Percentiles rank a stretch among this genome's conserved stretches.
Evolutionary conservation across 1,139 yeast species (phyloP).

Genomic region (Pichia inconspicua): DNA sequence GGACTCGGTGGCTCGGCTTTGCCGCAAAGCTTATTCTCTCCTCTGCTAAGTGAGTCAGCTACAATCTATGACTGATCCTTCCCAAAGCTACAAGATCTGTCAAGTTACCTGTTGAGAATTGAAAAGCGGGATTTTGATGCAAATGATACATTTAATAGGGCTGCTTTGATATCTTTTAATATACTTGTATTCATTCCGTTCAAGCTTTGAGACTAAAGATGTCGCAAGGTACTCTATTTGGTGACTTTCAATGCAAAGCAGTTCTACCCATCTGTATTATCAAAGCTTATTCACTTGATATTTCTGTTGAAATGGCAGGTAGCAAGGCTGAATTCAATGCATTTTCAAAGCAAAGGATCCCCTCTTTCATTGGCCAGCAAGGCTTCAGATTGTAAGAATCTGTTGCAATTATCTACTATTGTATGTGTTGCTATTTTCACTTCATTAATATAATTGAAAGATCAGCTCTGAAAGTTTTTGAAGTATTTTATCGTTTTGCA

Average conservation of each 20-base stretch:
- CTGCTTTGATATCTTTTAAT: no score
- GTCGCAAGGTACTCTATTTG: constrained; percentile 65
- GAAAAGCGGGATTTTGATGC: no score
- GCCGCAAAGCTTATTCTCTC: no score
- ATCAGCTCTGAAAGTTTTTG: no score
- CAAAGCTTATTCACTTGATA: constrained; percentile 65
- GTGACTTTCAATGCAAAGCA: constrained; percentile 41
- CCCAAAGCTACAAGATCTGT: no score
- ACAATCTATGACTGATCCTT: no score
- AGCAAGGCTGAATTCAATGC: constrained; percentile 39
- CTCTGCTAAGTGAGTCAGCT: no score
- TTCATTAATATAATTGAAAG: background rate
- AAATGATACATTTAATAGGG: no score
- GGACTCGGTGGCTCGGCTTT: no score
- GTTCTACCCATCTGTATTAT: constrained; percentile 56
- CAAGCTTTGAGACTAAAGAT: constrained; percentile 26
- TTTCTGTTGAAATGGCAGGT: constrained; percentile 31
- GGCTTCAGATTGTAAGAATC: constrained; percentile 75
- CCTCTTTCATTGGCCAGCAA: constrained; percentile 73
- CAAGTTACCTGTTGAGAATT: no score
- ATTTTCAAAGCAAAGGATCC: constrained; percentile 71
- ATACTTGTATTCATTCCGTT: no score
- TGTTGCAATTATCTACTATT: constrained; percentile 59
- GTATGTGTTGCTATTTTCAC: constrained; percentile 21
- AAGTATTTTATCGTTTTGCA: no score